Percentiles rank a stretch among this genome's conserved stretches.
Conservation (phyloP, 768 basidiomycete species). For the Macrolepiota dolichaula region DNA sequence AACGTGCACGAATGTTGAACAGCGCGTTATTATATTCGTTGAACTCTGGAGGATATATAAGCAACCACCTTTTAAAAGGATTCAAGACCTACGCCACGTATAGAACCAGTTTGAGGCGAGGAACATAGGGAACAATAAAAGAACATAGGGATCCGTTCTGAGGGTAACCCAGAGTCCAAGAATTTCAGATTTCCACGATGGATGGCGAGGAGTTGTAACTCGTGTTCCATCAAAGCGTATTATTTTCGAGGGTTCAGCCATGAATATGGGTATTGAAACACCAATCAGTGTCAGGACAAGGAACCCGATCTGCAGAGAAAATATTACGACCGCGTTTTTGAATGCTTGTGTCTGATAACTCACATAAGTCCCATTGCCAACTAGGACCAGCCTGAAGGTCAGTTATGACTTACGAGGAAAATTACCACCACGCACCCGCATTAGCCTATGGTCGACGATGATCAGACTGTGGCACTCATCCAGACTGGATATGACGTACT, state of each 20-base stretch:
- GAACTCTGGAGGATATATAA: slow-evolving; percentile 45
- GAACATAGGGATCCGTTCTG: slow-evolving; percentile 63
- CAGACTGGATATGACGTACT: slow-evolving; percentile 33
- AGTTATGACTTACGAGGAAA: neutral
- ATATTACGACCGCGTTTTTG: neutral
- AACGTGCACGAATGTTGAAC: slow-evolving; percentile 75
- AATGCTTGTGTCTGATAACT: slow-evolving; percentile 18
- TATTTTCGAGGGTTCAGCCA: slow-evolving; percentile 71
- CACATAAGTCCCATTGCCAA: slow-evolving; percentile 74
- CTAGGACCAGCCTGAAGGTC: slow-evolving; percentile 26
- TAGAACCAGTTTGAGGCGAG: slow-evolving; percentile 83
- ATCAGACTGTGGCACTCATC: neutral
- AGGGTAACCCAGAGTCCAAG: slow-evolving; percentile 66
- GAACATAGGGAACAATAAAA: slow-evolving; percentile 83
- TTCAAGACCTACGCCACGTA: slow-evolving; percentile 68
- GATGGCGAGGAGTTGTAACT: slow-evolving; percentile 57
- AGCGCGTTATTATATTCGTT: slow-evolving; percentile 74
- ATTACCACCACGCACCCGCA: slow-evolving; percentile 27
- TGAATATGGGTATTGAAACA: slow-evolving; percentile 57
- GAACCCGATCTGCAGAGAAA: slow-evolving; percentile 58
- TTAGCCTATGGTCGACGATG: slow-evolving; percentile 23
- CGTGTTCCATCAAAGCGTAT: slow-evolving; percentile 71
- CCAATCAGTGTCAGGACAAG: slow-evolving; percentile 71
- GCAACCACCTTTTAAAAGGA: neutral
- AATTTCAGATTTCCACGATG: slow-evolving; percentile 76